Conservation (phyloP, 352 stramenopile genomes). For the Pythium scleroteichum region DNA sequence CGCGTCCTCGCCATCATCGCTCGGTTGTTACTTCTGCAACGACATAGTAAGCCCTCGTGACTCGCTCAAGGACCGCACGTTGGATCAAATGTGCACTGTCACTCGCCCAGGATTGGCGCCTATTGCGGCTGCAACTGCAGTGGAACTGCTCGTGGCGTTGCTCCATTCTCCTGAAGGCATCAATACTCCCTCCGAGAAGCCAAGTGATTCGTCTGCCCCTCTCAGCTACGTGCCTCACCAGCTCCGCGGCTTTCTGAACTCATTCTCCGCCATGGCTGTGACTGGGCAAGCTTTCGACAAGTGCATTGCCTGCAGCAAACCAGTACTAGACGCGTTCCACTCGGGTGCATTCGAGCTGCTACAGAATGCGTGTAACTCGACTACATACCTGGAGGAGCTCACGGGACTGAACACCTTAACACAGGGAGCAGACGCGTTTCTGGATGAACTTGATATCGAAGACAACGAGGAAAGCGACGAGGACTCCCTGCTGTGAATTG, state of each 20-base stretch:
- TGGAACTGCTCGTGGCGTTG: constrained; percentile 96
- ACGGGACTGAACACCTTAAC: constrained; percentile 69
- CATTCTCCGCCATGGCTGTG: constrained; percentile 81
- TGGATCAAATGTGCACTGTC: constrained; percentile 99
- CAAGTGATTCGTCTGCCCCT: constrained; percentile 44
- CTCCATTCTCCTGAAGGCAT: constrained; percentile 92
- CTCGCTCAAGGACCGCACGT: constrained; percentile 95
- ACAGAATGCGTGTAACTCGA: constrained; percentile 68
- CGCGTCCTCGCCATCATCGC: constrained; percentile 20
- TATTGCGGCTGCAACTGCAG: constrained; percentile 92
- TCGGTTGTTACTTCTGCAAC: constrained; percentile 99
- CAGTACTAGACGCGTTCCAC: constrained; percentile 89
- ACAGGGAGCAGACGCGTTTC: constrained; percentile 52
- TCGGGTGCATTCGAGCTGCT: constrained; percentile 46
- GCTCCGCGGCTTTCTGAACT: constrained; percentile 94
- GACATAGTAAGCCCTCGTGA: constrained; percentile 98
- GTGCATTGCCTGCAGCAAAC: constrained; percentile 95
- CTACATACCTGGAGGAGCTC: constrained; percentile 75
- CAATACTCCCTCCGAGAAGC: constrained; percentile 62
- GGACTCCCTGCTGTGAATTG: constrained; percentile 12
- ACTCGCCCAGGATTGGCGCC: constrained; percentile 95
- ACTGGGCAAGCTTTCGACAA: constrained; percentile 92
- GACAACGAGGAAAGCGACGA: constrained; percentile 64
- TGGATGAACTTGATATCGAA: constrained; percentile 64
- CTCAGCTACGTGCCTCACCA: constrained; percentile 93